A percentile compares a stretch with the other conserved stretches of the same genome.
Evolutionary conservation across 2,329 filamentous ascomycete species (phyloP).

Genomic region (Colletotrichum camelliae): DNA sequence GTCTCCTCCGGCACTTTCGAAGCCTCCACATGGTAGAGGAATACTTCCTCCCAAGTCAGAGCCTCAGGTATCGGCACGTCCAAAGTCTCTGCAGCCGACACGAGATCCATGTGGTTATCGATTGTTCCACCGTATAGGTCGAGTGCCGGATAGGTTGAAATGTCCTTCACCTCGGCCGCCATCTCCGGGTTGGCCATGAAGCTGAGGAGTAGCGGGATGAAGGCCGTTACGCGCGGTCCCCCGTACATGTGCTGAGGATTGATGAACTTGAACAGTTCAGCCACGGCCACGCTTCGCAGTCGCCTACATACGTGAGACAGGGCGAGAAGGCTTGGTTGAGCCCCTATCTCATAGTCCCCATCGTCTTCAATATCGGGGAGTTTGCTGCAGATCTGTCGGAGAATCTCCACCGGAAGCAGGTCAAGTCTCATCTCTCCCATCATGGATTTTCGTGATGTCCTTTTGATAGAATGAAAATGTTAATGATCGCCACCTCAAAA

Average conservation of each 20-base stretch:
- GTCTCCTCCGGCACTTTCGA: background rate
- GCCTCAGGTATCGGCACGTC: fast-evolving
- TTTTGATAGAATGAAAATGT: background rate
- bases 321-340: background rate
- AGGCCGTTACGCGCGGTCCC: background rate
- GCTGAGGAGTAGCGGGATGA: background rate
- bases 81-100: background rate
- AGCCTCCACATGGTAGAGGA: fast-evolving
- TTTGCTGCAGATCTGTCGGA: background rate
- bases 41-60: fast-evolving
- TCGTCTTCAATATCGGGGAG: background rate
- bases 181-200: background rate
- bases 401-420: background rate
- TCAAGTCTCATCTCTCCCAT: background rate
- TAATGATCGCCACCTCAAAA: background rate
- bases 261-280: background rate
- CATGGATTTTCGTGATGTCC: background rate
- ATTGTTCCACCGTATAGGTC: background rate
- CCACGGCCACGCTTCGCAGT: background rate
- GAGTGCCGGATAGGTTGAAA: background rate
- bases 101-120: background rate
- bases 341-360: background rate
- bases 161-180: background rate
- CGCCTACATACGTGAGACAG: background rate
- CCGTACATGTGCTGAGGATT: background rate